Conservation (phyloP, 2,329 filamentous ascomycete genomes). For the Dactylellina cionopaga region DNA sequence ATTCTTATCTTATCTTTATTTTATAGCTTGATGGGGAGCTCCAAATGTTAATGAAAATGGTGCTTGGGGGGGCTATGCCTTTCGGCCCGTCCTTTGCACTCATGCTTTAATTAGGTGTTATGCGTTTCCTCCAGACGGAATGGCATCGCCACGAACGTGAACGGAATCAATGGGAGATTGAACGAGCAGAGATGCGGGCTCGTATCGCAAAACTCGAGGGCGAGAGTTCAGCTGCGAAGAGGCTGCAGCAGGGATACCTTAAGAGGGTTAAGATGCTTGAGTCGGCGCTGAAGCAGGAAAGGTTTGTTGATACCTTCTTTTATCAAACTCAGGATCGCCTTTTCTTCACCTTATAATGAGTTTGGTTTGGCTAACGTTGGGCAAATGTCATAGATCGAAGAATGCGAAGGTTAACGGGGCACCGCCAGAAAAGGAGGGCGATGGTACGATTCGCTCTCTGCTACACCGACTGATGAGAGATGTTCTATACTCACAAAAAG, state of each 20-base stretch:
- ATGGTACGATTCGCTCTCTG: slow-evolving; percentile 10
- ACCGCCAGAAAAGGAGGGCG: slow-evolving; percentile 20
- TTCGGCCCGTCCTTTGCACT: slow-evolving; percentile 7
- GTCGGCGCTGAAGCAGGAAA: slow-evolving; percentile 60
- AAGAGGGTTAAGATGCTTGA: slow-evolving; percentile 58
- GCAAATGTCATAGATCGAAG: slow-evolving; percentile 20
- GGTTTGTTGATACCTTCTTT: slow-evolving; percentile 1
- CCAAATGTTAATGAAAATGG: background rate
- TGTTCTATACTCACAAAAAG: background rate
- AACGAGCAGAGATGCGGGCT: slow-evolving; percentile 98
- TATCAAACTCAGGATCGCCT: no score
- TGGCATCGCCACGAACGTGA: slow-evolving; percentile 99
- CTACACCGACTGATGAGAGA: background rate
- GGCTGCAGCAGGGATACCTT: slow-evolving; percentile 58
- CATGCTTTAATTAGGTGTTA: slow-evolving; percentile 76
- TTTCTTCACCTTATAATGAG: no score
- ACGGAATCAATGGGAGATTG: slow-evolving; percentile 98
- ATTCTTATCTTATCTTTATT: background rate
- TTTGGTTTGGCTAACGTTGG: background rate
- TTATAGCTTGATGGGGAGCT: background rate
- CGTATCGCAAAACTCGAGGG: slow-evolving; percentile 95
- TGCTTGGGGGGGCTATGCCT: background rate
- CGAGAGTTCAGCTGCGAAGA: slow-evolving; percentile 77
- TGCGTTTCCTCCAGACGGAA: slow-evolving; percentile 98
- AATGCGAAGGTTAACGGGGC: slow-evolving; percentile 40